Conservation (phyloP, 805 yeast genomes). For the Wickerhamiella kazuoi region DNA sequence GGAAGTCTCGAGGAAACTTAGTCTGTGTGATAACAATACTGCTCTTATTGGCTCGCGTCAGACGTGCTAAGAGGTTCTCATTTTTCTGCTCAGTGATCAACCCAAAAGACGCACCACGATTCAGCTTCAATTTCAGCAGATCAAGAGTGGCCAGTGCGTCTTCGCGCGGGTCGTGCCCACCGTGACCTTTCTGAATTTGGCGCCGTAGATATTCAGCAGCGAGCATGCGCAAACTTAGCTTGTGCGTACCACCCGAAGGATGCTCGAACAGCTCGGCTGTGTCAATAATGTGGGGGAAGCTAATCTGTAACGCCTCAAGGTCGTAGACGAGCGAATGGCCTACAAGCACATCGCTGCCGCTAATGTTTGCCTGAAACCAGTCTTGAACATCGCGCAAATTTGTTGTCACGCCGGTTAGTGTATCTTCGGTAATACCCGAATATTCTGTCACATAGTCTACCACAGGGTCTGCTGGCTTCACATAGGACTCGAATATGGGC, state of each 20-base stretch:
- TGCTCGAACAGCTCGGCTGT: constrained; percentile 62
- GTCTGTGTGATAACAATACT: background rate
- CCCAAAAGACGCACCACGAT: background rate
- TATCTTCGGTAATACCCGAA: constrained; percentile 73
- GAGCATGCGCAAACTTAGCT: constrained; percentile 36
- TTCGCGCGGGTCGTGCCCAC: constrained; percentile 74
- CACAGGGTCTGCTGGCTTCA: constrained; percentile 59
- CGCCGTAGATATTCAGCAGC: constrained; percentile 36
- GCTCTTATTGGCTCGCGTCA: background rate
- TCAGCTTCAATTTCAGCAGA: constrained; percentile 43
- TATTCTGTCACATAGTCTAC: constrained; percentile 66
- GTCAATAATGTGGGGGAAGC: constrained; percentile 64
- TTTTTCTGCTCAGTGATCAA: background rate
- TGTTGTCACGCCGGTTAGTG: constrained; percentile 42
- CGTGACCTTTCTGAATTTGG: constrained; percentile 45
- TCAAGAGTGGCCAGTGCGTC: constrained; percentile 72
- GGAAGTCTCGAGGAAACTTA: background rate
- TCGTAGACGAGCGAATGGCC: constrained; percentile 90
- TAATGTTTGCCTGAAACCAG: constrained; percentile 30
- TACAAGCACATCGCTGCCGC: constrained; percentile 44
- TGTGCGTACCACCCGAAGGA: constrained; percentile 34
- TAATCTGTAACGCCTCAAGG: constrained; percentile 45
- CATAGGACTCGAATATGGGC: constrained; percentile 52
- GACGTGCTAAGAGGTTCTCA: background rate
- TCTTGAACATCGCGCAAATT: constrained; percentile 51